Evolutionary conservation across 139 green algal species (phyloP).

Genomic region (Micractinium sp.): DNA sequence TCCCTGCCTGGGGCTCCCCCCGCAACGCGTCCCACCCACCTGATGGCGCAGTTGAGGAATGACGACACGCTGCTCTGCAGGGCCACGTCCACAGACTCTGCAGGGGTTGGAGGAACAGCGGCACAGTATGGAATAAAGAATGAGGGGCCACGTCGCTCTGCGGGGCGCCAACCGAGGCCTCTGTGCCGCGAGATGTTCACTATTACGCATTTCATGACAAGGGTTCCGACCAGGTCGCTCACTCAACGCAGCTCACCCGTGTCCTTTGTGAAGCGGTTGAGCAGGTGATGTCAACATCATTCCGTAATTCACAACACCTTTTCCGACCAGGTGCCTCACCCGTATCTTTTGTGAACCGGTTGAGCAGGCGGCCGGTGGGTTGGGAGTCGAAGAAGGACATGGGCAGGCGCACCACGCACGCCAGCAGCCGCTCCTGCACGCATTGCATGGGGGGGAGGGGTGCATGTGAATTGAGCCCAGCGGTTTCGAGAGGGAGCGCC

Average conservation of each 20-base stretch:
- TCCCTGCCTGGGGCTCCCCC: neutral
- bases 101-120: neutral
- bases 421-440: constrained; percentile 46
- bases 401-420: constrained; percentile 73
- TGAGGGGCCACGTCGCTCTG: too few relatives aligned
- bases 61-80: constrained; percentile 59
- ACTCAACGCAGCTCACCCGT: constrained; percentile 21
- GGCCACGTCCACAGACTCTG: constrained; percentile 73
- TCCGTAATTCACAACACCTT: neutral
- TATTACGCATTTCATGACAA: neutral
- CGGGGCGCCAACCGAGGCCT: too few relatives aligned
- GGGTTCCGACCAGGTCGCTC: neutral
- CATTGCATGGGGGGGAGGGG: neutral
- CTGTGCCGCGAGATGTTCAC: too few relatives aligned
- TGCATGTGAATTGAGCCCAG: too few relatives aligned
- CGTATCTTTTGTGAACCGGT: constrained; percentile 89
- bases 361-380: constrained; percentile 82
- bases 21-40: neutral
- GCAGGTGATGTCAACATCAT: constrained; percentile 37
- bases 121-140: too few relatives aligned
- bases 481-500: too few relatives aligned
- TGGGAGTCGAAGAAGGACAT: constrained; percentile 92
- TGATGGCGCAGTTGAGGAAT: constrained; percentile 59
- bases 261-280: constrained; percentile 91
- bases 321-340: neutral